phyloP scores from a whole-genome alignment of 2,329 filamentous ascomycete genomes.

The Talaromyces rugulosus region DNA sequence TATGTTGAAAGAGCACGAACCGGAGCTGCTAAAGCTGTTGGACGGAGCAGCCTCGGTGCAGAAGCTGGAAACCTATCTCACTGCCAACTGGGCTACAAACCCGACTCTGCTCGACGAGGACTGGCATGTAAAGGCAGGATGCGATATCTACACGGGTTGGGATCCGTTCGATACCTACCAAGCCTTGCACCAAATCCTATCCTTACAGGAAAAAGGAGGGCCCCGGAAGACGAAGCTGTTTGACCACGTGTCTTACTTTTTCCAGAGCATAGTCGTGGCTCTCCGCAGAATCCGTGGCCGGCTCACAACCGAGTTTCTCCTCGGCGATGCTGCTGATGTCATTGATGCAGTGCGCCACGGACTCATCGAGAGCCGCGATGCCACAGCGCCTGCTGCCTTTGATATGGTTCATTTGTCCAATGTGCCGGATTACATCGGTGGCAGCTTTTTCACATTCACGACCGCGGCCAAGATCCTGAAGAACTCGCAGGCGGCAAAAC shows the following conservation, averaged over 20 bases:
- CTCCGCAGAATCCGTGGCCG: constrained; percentile 11
- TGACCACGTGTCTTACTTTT: constrained; percentile 11
- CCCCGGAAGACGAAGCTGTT: constrained; percentile 10
- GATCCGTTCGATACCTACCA: constrained; percentile 9
- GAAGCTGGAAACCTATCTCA: constrained; percentile 3
- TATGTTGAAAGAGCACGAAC: constrained; percentile 10
- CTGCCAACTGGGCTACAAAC: constrained; percentile 6
- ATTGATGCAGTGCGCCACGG: constrained; percentile 6
- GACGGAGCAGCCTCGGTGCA: constrained; percentile 3
- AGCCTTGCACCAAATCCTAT: constrained; percentile 5
- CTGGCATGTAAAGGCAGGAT: neutral
- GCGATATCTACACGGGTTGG: neutral
- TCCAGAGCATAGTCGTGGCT: constrained; percentile 11
- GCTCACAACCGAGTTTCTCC: constrained; percentile 5
- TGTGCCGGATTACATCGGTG: neutral
- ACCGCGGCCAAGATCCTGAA: constrained; percentile 7
- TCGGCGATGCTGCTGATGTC: neutral
- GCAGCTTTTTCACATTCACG: constrained; percentile 4
- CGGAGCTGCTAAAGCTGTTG: constrained; percentile 7
- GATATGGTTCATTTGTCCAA: constrained; percentile 11
- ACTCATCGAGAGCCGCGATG: neutral
- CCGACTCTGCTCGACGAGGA: constrained; percentile 7
- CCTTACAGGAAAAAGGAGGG: constrained; percentile 11
- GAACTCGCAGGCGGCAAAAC: constrained; percentile 1
- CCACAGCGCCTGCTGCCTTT: neutral